A percentile compares a stretch with the other conserved stretches of the same genome.
These are phyloP conservation scores for Rhizopogon salebrosus DNA, from an alignment of 768 basidiomycete species.

Conservation along the genomic window DNA sequence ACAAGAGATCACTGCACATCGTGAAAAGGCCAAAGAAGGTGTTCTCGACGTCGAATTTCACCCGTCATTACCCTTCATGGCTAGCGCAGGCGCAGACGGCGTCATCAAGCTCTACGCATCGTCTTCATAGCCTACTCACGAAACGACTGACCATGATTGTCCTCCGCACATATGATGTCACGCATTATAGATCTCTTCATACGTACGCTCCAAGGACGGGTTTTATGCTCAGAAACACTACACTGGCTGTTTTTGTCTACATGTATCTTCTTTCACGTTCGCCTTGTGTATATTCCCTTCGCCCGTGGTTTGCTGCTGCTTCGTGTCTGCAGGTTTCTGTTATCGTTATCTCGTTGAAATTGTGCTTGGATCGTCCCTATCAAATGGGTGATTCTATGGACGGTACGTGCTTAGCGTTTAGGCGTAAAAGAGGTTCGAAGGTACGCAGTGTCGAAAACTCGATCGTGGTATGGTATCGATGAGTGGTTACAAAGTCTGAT, in stretches of 20 bases:
- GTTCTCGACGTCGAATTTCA: constrained; percentile 86
- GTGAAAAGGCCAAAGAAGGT: constrained; percentile 87
- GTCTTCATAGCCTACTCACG: constrained; percentile 52
- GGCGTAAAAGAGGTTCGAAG: not conserved
- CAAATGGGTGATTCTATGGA: not conserved
- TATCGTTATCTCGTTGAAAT: not conserved
- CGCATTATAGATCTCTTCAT: constrained; percentile 13
- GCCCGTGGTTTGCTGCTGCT: not conserved
- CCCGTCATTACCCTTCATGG: constrained; percentile 78
- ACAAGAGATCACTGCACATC: constrained; percentile 86
- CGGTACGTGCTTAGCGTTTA: no score
- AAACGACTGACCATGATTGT: not conserved
- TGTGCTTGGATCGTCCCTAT: not conserved
- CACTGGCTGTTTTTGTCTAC: constrained; percentile 4
- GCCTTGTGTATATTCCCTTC: constrained; percentile 2
- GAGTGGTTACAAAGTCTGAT: not conserved
- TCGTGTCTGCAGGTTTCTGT: not conserved
- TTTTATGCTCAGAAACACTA: constrained; percentile 14
- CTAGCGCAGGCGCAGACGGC: constrained; percentile 94
- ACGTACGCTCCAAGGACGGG: constrained; percentile 22
- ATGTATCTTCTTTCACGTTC: constrained; percentile 3
- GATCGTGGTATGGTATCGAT: not conserved
- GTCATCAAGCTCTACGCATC: constrained; percentile 88
- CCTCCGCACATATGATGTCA: constrained; percentile 7
- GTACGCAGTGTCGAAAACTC: not conserved